Base-by-base conservation (phyloP, 208 protist genomes). In the Sergeia podlipaevii region DNA sequence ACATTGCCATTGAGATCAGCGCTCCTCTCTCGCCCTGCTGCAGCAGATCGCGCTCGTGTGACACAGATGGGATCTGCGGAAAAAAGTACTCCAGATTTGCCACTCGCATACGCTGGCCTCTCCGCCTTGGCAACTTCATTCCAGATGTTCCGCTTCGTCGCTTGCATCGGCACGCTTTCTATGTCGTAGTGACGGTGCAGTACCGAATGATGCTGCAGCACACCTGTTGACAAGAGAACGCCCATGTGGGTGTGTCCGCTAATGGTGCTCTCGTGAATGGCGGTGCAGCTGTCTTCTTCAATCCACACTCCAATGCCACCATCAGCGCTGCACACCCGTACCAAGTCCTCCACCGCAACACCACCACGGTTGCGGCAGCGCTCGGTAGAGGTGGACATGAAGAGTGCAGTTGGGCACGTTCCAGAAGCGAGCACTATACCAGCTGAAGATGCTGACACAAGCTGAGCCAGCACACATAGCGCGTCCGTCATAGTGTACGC, bases 301-400 rank as follows among this genome's bases (percentile, higher is more conserved):
- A 91, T 43, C 84, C 84, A 95, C 17, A 74, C 81, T 5, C 88
- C 88, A 7, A 95, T 60, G 17, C 88, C 88, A 23, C 87, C 87
- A 52, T 95, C 79, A 0, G 79, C 66, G 0, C 65, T 69, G 65
- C 74, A 85, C 5, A 81, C 47, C 11, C 70, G 63, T n/a, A 77
- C 68, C 42, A 80, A 85, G 10, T 68, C 62, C 5, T 68, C 50
- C n/a, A 82, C 32, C 10, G 50, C 67, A 2, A 82, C 32, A 6
- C 73, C 73, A 18, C 69, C 70, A 2, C 11, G 13, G 47, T 43
- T 8, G 10, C 47, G 47, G 29, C 18, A 43, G n/a, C 29, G 13
- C 23, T 53, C 47, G 27, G 47, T 18, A 13, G 43, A 43, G 47
- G 11, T 27, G 37, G 15, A 54, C 18, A n/a, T 41, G 5, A 24